Base-by-base conservation (phyloP, 2,329 filamentous ascomycete species). In the Aspergillus aculeatinus region DNA sequence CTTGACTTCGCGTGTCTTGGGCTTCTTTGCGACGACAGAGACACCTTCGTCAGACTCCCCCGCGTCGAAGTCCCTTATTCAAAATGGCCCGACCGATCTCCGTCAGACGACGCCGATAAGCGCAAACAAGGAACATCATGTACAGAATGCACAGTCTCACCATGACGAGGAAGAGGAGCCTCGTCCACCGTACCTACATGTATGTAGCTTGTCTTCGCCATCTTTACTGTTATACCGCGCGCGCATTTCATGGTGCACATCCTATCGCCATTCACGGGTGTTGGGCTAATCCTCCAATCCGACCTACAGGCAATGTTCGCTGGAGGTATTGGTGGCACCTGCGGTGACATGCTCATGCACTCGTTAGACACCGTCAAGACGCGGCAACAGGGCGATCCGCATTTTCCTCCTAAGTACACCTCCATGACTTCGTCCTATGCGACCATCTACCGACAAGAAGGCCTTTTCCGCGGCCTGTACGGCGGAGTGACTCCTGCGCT, bases 341-440 rank as follows among this genome's bases (percentile, higher is more conserved):
- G 90, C 58, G 95, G 96, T 60, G 95, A 99, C 77, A 90, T 99
- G 85, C 82, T 99, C 67, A 99, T 99, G 95, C 95, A 99, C 80
- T 98, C 94, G 50, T 85, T 99, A 72, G 95, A 99, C 77, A 99
- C 95, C 0, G 95, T 99, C 70, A 99, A 99, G 80, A 99, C 95
- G 51, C 87, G 95, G 68, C 96, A 99, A 76, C 95, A 99, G 78
- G 95, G 94, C 71, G 95, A 98, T 72, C 93, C 94, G 49, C 89
- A 95, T 74, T 85, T 96, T 62, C 95, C 95, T 23, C 90, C 95
- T 1, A 96, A 91, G 78, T 99, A 99, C 79, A 89, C 90, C 11
- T 94, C 92, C 16, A 87, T 98, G 76, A 90, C 90, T 44, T 90
- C 89, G 60, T 95, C 94, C 4, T 99, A 98, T 79, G 86, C 90